These are phyloP conservation scores for Pleurozium schreberi DNA, from an alignment of 225 moss, liverwort and hornwort species.

Conservation along the genomic window DNA sequence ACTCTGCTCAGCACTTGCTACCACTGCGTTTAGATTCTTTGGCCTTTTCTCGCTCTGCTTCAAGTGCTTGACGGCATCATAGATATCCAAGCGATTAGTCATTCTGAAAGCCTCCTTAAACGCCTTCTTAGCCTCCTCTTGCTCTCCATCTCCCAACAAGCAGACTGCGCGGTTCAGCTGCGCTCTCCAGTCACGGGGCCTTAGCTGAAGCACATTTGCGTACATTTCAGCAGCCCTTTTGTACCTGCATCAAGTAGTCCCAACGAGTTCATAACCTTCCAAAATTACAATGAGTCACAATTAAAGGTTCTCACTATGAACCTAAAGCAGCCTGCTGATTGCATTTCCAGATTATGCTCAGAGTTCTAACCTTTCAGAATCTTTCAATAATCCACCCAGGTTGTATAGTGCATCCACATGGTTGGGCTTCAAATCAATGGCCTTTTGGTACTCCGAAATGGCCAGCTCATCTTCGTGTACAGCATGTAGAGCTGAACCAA, in stretches of 20 bases:
- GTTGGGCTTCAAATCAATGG: constrained; percentile 78
- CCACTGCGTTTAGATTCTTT: constrained; percentile 43
- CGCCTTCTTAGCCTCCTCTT: constrained; percentile 78
- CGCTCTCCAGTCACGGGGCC: constrained; percentile 89
- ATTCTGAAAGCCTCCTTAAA: constrained; percentile 92
- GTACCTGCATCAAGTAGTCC: constrained; percentile 35
- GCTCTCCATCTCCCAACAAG: constrained; percentile 72
- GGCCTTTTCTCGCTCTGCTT: constrained; percentile 82
- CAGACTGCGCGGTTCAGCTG: constrained; percentile 92
- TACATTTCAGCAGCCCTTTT: constrained; percentile 83
- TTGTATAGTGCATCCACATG: constrained; percentile 96
- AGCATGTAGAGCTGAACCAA: constrained; percentile 88
- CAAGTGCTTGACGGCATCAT: constrained; percentile 80
- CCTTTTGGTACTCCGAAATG: constrained; percentile 61
- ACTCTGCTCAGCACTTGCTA: constrained; percentile 78
- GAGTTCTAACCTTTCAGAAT: constrained; percentile 33
- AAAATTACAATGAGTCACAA: no score
- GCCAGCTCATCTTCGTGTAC: constrained; percentile 69
- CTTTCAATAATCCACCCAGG: constrained; percentile 80
- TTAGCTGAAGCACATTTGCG: constrained; percentile 62
- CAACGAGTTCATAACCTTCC: background rate
- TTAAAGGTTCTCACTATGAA: background rate
- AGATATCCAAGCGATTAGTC: constrained; percentile 91
- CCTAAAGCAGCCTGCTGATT: background rate
- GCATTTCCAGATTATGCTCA: background rate